phyloP scores from a whole-genome alignment of 2,329 filamentous ascomycete genomes.

The Pyrenochaeta sp. region DNA sequence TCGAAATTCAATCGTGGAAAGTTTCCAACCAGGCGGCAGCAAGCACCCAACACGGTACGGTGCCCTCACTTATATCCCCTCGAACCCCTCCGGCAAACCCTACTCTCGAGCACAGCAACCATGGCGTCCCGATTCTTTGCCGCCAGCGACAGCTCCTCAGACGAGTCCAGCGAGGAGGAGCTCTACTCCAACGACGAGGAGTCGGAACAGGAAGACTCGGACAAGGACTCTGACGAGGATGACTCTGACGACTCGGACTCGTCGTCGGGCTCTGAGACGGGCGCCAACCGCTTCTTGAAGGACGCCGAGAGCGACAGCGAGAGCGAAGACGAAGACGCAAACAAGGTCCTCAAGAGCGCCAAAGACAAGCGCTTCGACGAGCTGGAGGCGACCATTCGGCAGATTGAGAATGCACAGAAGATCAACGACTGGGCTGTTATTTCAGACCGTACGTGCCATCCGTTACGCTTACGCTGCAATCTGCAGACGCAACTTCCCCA shows the following conservation, averaged over 20 bases:
- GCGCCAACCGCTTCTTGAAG: slow-evolving; percentile 84
- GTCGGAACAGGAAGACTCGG: slow-evolving; percentile 51
- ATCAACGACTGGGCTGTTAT: slow-evolving; percentile 98
- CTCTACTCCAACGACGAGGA: slow-evolving; percentile 82
- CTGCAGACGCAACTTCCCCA: not conserved
- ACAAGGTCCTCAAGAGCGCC: slow-evolving; percentile 91
- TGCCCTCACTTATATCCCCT: slow-evolving; percentile 22
- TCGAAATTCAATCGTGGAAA: slow-evolving; percentile 31
- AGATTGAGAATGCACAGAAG: slow-evolving; percentile 96
- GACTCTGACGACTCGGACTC: slow-evolving; percentile 63
- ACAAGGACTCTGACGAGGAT: slow-evolving; percentile 65
- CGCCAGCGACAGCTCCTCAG: slow-evolving; percentile 92
- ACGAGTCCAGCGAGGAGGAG: slow-evolving; percentile 94
- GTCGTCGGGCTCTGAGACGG: slow-evolving; percentile 68
- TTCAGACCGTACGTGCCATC: slow-evolving; percentile 72
- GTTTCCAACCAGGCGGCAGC: slow-evolving; percentile 23
- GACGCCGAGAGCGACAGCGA: slow-evolving; percentile 80
- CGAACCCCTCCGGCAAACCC: slow-evolving; percentile 31
- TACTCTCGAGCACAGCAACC: slow-evolving; percentile 37
- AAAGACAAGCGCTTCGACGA: slow-evolving; percentile 98
- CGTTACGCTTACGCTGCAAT: slow-evolving; percentile 1
- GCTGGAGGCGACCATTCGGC: slow-evolving; percentile 84
- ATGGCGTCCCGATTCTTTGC: slow-evolving; percentile 90
- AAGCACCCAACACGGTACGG: slow-evolving; percentile 22
- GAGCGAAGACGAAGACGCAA: slow-evolving; percentile 83